Conservation (phyloP, 1,284 basidiomycete species). For the Dichomitus squalens region DNA sequence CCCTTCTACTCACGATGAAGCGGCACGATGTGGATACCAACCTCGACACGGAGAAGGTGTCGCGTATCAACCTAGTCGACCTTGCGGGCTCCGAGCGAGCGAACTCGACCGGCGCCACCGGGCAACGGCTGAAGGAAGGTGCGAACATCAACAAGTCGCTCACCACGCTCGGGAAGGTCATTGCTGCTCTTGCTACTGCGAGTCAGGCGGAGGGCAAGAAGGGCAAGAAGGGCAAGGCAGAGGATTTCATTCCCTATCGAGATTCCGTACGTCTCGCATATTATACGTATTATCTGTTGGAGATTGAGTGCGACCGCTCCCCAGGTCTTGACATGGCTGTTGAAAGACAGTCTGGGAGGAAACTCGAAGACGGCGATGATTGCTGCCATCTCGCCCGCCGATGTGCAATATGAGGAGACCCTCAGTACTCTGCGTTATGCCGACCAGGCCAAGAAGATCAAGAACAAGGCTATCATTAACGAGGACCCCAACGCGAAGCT, state of each 20-base stretch:
- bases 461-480: constrained; percentile 99
- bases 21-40: constrained; percentile 81
- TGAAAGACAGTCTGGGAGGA: constrained; percentile 96
- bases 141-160: constrained; percentile 98
- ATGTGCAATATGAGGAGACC: constrained; percentile 91
- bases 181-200: constrained; percentile 85
- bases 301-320: not conserved
- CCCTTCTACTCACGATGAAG: constrained; percentile 91
- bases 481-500: constrained; percentile 99
- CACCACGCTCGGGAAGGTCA: constrained; percentile 97
- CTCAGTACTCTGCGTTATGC: constrained; percentile 95
- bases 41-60: constrained; percentile 94
- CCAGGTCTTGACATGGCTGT: constrained; percentile 92
- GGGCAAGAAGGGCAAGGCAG: constrained; percentile 82
- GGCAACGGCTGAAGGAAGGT: constrained; percentile 91
- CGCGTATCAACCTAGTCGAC: constrained; percentile 93
- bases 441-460: constrained; percentile 99
- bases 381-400: constrained; percentile 95
- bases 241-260: constrained; percentile 92
- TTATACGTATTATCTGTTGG: not conserved
- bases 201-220: constrained; percentile 72
- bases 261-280: constrained; percentile 73
- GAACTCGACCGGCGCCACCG: constrained; percentile 96
- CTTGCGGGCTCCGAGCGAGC: constrained; percentile 97
- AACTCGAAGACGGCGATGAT: constrained; percentile 98